These are phyloP conservation scores for Xylariaceae sp. DNA, from an alignment of 2,329 filamentous ascomycete species.

Conservation along the genomic window DNA sequence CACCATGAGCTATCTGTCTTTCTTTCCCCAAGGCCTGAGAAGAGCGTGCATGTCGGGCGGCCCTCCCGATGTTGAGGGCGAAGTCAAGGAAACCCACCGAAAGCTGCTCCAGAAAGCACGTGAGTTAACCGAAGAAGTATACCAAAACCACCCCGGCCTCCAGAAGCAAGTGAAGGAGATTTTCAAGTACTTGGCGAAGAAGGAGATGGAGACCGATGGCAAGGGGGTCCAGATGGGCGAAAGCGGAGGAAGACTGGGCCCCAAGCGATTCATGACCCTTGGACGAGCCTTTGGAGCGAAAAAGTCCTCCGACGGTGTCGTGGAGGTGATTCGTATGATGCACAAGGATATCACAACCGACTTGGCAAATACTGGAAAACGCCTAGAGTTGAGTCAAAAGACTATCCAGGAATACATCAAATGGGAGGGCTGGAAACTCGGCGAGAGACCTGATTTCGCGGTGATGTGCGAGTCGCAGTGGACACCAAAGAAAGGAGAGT, in stretches of 20 bases:
- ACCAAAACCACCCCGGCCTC: background rate
- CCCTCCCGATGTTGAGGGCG: slow-evolving; percentile 39
- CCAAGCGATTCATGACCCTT: slow-evolving; percentile 44
- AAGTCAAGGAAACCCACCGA: too few species aligned
- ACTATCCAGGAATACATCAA: too few species aligned
- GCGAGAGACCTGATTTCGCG: slow-evolving; percentile 17
- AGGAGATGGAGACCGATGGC: background rate
- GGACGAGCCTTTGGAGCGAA: too few species aligned
- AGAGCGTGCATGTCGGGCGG: slow-evolving; percentile 66
- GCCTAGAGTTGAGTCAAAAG: too few species aligned
- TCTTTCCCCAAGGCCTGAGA: slow-evolving; percentile 55
- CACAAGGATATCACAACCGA: too few species aligned
- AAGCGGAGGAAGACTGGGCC: slow-evolving; percentile 43
- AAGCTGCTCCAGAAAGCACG: too few species aligned
- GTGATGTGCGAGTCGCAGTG: slow-evolving; percentile 20
- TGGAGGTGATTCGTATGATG: too few species aligned
- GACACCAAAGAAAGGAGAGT: background rate
- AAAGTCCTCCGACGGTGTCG: too few species aligned
- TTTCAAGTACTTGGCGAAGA: background rate
- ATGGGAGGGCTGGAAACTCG: slow-evolving; percentile 8
- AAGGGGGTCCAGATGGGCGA: background rate
- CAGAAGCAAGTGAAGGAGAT: background rate
- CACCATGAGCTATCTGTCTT: slow-evolving; percentile 65
- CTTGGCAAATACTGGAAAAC: too few species aligned
- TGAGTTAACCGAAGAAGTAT: background rate